Base-by-base conservation (phyloP, 495 filamentous ascomycete species). In the Staphylotrichum tortipilum region DNA sequence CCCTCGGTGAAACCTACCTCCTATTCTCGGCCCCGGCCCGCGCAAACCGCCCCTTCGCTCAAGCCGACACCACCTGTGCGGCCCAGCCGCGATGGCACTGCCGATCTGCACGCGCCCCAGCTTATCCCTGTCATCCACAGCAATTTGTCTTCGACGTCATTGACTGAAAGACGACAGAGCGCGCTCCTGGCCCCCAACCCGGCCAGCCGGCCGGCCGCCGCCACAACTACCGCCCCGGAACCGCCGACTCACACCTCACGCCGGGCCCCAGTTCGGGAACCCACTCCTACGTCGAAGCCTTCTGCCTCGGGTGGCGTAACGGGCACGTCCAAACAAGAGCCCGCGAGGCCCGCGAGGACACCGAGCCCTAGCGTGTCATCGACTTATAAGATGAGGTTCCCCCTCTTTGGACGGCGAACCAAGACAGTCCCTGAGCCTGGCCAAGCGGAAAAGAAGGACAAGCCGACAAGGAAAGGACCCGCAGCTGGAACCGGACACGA, bases 401-500 rank as follows among this genome's bases (percentile, higher is more conserved):
- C 86, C 12, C 69, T 95, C 15, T 94, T 94, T 55, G 68, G 79
- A 14, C 79, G 84, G 52, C 84, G 81, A 52, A 79, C 84, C 0
- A 94, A 86, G 61, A 76, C 80, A 8, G 78, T 80, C 12, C 55
- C 79, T 6, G 77, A 80, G 36, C 52, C 63, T n/a, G 59, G 61
- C 3, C 57, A 68, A n/a, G 51, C 62, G 3, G 78, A 81, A 10
- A 74, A 70, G 46, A 74, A 65, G 39, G 75, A 80, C 18, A 85
- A 80, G 54, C 49, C 70, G 5, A 33, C 66, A 12, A 80, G 85
- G 46, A 94, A 91, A 66, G 94, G 92, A 0, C 92, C 92, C 15
- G 78, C 76, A 6, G 92, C 92, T 24, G 94, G 92, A 29, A 99
- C 94, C 28, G 92, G 92, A 2, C 89, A 97, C 65, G 92, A 97